Percentiles rank a stretch among this genome's conserved stretches.
These are phyloP conservation scores for Stentor coeruleus DNA, from an alignment of 73 alveolate genomes.

Conservation along the genomic window DNA sequence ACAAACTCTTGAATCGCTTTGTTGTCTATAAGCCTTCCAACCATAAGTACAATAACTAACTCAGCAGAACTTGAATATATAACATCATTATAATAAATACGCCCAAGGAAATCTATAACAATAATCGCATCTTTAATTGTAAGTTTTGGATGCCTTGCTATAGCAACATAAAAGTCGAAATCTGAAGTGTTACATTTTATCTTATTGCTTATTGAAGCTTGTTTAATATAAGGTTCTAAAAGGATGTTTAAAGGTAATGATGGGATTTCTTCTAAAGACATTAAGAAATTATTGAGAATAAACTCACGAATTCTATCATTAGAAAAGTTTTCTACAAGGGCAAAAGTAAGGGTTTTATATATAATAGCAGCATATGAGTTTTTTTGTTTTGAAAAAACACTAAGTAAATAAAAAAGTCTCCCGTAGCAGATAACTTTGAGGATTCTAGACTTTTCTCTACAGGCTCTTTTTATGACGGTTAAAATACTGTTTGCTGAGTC, in stretches of 20 bases:
- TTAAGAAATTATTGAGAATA: conserved; percentile 70
- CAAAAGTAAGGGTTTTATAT: conserved; percentile 80
- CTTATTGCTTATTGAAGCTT: conserved; percentile 70
- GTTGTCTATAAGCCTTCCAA: conserved; percentile 53
- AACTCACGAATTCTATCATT: conserved; percentile 82
- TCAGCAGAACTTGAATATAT: conserved; percentile 60
- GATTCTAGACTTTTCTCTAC: conserved; percentile 59
- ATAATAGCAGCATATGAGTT: conserved; percentile 89
- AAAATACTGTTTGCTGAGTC: conserved; percentile 48
- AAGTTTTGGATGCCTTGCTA: conserved; percentile 90
- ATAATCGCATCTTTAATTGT: conserved; percentile 74
- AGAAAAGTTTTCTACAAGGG: conserved; percentile 89
- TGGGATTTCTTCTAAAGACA: conserved; percentile 64
- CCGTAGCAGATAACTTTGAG: conserved; percentile 48
- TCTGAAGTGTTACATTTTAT: conserved; percentile 85
- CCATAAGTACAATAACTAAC: conserved; percentile 57
- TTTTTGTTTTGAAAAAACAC: conserved; percentile 73
- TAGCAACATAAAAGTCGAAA: conserved; percentile 81
- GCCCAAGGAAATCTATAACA: conserved; percentile 73
- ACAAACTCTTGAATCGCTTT: conserved; percentile 64
- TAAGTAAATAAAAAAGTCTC: conserved; percentile 56
- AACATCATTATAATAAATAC: conserved; percentile 75
- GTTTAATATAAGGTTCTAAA: conserved; percentile 89
- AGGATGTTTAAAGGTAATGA: conserved; percentile 88
- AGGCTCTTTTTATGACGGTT: conserved; percentile 48